Conservation (phyloP, 306 rosid genomes). For the barrel medic (Medicago truncatula) region DNA sequence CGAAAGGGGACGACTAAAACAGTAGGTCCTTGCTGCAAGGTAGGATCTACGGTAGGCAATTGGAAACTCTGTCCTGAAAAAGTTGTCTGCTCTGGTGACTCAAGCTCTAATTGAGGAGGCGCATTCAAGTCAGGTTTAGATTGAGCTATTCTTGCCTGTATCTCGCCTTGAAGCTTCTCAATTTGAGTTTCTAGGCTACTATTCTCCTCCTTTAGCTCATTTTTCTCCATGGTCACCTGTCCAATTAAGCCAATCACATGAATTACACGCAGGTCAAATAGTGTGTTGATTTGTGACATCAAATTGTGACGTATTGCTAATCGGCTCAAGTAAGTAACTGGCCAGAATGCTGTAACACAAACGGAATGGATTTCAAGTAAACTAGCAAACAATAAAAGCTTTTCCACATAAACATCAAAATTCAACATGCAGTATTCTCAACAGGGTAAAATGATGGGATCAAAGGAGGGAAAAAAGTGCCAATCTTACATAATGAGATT, state of each 20-base stretch:
- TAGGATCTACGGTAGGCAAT: conserved; percentile 55
- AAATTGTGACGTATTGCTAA: conserved; percentile 25
- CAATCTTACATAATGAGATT: conserved; percentile 73
- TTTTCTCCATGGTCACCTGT: conserved; percentile 79
- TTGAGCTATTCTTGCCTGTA: conserved; percentile 55
- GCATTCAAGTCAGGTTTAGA: conserved; percentile 83
- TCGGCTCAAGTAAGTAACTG: conserved; percentile 30
- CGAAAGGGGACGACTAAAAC: conserved; percentile 70
- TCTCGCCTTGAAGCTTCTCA: conserved; percentile 71
- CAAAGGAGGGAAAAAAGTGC: background rate
- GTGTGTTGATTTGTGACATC: conserved; percentile 3
- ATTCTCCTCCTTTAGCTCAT: conserved; percentile 81
- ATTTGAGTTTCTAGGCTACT: conserved; percentile 67
- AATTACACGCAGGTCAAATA: conserved; percentile 6
- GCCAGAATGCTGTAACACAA: conserved; percentile 9
- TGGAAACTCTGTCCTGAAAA: conserved; percentile 54
- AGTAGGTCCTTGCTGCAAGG: conserved; percentile 59
- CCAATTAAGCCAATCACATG: conserved; percentile 26
- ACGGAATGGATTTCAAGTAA: conserved; percentile 30
- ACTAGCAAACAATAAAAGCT: background rate
- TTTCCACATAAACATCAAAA: conserved; percentile 15
- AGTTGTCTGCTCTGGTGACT: conserved; percentile 46
- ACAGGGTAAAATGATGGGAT: conserved; percentile 2
- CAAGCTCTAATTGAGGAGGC: conserved; percentile 52
- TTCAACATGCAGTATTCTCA: conserved; percentile 26